A percentile compares a stretch with the other conserved stretches of the same genome.
phyloP scores from a whole-genome alignment of 805 yeast genomes.

The Torulaspora franciscae region DNA sequence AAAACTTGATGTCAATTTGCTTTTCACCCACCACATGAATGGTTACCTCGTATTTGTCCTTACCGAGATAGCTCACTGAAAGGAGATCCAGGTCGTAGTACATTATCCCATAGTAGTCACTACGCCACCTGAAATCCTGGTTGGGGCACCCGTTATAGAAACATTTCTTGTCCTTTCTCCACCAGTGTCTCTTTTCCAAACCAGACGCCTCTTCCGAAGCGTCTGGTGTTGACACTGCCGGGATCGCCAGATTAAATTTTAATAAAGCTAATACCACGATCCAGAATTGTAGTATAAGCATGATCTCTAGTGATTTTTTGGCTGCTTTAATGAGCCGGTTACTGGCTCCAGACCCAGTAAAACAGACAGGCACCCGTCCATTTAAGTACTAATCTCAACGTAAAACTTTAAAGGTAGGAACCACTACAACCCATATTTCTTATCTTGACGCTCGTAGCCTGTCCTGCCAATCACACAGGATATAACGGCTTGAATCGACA shows the following conservation, averaged over 20 bases:
- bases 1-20: constrained; percentile 14
- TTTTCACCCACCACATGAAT: constrained; percentile 20
- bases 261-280: background rate
- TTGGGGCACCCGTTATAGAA: constrained; percentile 18
- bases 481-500: too few relatives aligned
- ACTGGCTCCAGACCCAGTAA: background rate
- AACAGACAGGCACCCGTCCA: background rate
- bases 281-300: constrained; percentile 1
- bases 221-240: background rate
- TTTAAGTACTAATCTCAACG: background rate
- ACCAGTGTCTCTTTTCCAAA: constrained; percentile 4
- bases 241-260: background rate
- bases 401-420: background rate
- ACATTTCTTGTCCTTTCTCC: background rate
- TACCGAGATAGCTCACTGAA: constrained; percentile 12
- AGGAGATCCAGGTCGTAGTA: constrained; percentile 14
- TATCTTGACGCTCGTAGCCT: background rate
- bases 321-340: background rate
- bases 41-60: constrained; percentile 16
- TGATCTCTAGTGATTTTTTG: background rate
- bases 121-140: constrained; percentile 15
- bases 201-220: background rate
- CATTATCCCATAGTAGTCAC: constrained; percentile 8
- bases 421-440: background rate
- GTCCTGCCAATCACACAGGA: too few relatives aligned